Base-by-base conservation (phyloP, 148 eudicot genomes). In the Heliosperma pusillum region DNA sequence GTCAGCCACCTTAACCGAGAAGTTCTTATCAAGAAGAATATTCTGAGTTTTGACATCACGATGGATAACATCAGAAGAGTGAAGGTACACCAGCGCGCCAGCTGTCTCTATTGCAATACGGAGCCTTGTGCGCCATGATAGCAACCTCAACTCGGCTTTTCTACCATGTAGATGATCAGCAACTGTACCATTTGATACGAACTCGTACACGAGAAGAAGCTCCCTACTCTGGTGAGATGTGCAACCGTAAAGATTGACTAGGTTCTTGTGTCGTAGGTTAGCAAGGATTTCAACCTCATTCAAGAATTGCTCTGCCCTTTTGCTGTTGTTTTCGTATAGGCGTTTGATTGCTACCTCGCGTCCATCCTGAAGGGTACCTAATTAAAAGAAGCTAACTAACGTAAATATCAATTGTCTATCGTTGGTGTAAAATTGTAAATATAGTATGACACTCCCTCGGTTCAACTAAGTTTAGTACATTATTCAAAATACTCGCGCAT, bases 161-260 rank as follows among this genome's bases (percentile, higher is more conserved):
- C 42, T 71, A 0, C 92, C 89, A 50, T 88, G 88, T 21, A 92
- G 91, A 66, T 92, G 97, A 69, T 92, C 97, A 0, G 94, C 95
- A 0, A 92, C 89, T 0, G 97, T 92, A 25, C 97, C 97, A 59
- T 92, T 92, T 15, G 87, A 71, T 36, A 92, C 75, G 66, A 82
- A 92, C 53, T 92, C 97, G 30, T 92, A 92, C 13, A 92, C 94
- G 8, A 92, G 97, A 10, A 92, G 80, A 4, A 92, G 85, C 52
- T 88, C 89, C 1, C 80, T 78, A 33, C 87, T 71, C 4, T 83
- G 85, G 24, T 78, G 80, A 0, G 97, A 81, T 13, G 89, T 92
- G 88, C 92, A 92, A 1, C 97, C 97, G n/a, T 87, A 92, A 1
- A 92, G 89, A 45, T 85, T 57, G 12, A 92, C 97, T 0, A 92